phyloP scores from a whole-genome alignment of 371 early-diverging fungal genomes.

The Choanephora cucurbitarum region DNA sequence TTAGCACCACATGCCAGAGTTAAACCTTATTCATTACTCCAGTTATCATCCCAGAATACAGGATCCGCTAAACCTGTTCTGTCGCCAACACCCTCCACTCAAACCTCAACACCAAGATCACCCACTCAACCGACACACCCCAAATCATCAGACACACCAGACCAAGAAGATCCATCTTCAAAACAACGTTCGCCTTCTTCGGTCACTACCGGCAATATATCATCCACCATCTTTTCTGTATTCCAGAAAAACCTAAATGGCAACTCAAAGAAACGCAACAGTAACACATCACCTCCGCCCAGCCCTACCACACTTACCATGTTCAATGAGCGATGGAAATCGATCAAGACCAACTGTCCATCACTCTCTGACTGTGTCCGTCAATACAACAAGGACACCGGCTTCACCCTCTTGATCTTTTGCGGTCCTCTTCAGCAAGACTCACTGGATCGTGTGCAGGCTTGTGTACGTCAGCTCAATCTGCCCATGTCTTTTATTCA shows the following conservation, averaged over 20 bases:
- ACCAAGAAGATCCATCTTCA: background rate
- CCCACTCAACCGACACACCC: background rate
- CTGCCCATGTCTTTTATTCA: slow-evolving; percentile 31
- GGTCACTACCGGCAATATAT: slow-evolving; percentile 1
- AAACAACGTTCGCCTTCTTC: slow-evolving; percentile 13
- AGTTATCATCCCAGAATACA: slow-evolving; percentile 13
- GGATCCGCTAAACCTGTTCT: background rate
- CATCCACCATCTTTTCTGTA: slow-evolving; percentile 1
- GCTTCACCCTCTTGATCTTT: slow-evolving; percentile 39
- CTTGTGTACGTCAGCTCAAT: slow-evolving; percentile 21
- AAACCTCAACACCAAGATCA: background rate
- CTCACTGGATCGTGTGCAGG: slow-evolving; percentile 19
- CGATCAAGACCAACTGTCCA: slow-evolving; percentile 32
- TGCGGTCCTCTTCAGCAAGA: slow-evolving; percentile 21
- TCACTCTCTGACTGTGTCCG: slow-evolving; percentile 30
- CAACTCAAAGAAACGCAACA: background rate
- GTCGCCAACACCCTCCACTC: background rate
- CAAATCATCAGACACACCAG: background rate
- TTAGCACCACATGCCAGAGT: slow-evolving; percentile 36
- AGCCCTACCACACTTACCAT: no score
- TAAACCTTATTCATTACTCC: slow-evolving; percentile 40
- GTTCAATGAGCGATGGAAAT: slow-evolving; percentile 40
- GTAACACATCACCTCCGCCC: background rate
- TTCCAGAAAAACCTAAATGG: slow-evolving; percentile 8
- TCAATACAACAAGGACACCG: slow-evolving; percentile 6